Base-by-base conservation (phyloP, 805 yeast genomes). In the Ogataea corticis region DNA sequence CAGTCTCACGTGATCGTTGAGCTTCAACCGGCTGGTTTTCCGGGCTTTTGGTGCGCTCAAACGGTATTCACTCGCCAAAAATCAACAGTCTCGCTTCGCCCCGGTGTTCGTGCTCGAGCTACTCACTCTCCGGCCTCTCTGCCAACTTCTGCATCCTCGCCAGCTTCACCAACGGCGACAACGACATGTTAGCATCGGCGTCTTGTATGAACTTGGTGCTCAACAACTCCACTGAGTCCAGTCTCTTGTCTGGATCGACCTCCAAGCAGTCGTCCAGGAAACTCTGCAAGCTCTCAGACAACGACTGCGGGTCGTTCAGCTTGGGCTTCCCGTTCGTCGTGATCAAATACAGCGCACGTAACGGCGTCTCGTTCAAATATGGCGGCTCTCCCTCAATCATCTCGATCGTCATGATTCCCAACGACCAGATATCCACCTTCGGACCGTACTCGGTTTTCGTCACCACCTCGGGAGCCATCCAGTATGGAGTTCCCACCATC, bases 381-480 rank as follows among this genome's bases (percentile, higher is more conserved):
- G 94, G 94, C 2, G 94, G 94, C 66, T 85, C 92, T 18, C 88
- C 85, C 61, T 85, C 94, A 48, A 85, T 85, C 94, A 85, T 85
- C 61, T 85, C 94, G 53, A 85, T 86, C 3, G 91, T 83, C 94
- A 85, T 85, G 52, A 85, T 86, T 37, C 94, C 94, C 47, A 85
- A 67, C 3, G 88, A 82, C 94, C 94, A 85, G 18, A 86, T 83
- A 58, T 85, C 94, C 21, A 85, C 89, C 61, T 86, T 86, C 41
- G 85, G 87, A 39, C 85, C 94, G 59, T 85, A 85, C 52, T 85
- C 89, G 58, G 85, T 83, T 57, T 83, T 87, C 55, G 80, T 81
- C 32, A 85, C 90, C 36, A 85, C 90, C 65, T 85, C 94, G 1
- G 94, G 94, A 0, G 94, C 94, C 94, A 85, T 85, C 94, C 94